These are phyloP conservation scores for Diaporthe citriasiana DNA, from an alignment of 2,329 filamentous ascomycete species.

Conservation along the genomic window DNA sequence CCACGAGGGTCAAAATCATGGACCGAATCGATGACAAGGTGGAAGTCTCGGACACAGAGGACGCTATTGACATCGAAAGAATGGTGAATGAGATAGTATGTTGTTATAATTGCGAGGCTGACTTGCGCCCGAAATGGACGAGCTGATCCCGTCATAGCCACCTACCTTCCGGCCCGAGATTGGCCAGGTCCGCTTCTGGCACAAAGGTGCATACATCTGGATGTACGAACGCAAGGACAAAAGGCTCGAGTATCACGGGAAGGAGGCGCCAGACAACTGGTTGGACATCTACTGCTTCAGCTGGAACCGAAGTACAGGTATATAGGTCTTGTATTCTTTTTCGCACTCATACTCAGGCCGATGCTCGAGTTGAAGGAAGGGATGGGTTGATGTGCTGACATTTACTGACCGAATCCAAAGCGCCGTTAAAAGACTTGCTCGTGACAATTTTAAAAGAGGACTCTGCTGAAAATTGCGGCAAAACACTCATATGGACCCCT, in stretches of 20 bases:
- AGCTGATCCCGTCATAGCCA: not conserved
- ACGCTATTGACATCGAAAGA: conserved; percentile 21
- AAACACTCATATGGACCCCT: conserved; percentile 35
- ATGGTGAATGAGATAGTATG: conserved; percentile 40
- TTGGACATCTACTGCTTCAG: conserved; percentile 45
- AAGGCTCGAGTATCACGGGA: conserved; percentile 36
- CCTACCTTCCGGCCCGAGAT: conserved; percentile 36
- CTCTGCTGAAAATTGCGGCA: conserved; percentile 19
- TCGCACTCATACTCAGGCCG: no score
- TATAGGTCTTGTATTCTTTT: not conserved
- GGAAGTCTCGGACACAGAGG: conserved; percentile 31
- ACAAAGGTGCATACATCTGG: conserved; percentile 37
- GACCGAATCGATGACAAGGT: conserved; percentile 15
- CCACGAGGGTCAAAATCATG: conserved; percentile 14
- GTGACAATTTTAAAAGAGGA: conserved; percentile 37
- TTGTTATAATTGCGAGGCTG: not conserved
- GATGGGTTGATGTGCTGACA: not conserved
- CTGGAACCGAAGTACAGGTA: conserved; percentile 38
- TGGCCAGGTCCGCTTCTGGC: conserved; percentile 36
- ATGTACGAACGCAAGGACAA: conserved; percentile 38
- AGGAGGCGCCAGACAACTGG: conserved; percentile 47
- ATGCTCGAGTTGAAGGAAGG: not conserved
- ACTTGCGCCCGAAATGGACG: not conserved
- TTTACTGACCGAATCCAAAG: not conserved
- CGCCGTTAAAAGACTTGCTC: conserved; percentile 36